Conservation (phyloP, 306 rosid species). For the Macrotyloma uniflorum region DNA sequence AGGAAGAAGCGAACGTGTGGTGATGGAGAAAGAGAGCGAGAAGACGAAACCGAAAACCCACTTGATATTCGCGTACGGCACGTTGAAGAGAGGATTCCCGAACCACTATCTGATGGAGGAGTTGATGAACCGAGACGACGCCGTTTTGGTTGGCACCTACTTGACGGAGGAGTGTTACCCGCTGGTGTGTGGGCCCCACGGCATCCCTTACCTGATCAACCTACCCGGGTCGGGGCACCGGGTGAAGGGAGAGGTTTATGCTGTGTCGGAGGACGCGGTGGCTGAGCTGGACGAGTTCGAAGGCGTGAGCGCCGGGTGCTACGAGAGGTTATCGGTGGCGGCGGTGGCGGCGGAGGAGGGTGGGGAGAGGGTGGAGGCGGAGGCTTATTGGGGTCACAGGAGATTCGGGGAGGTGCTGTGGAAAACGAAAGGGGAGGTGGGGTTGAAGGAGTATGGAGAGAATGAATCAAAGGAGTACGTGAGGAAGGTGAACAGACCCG, state of each 20-base stretch:
- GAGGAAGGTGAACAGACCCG: conserved; percentile 42
- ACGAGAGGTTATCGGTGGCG: conserved; percentile 59
- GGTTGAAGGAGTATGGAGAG: conserved; percentile 46
- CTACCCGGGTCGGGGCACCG: conserved; percentile 55
- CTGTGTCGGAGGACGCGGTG: conserved; percentile 53
- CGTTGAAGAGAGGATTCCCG: conserved; percentile 64
- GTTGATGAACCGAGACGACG: conserved; percentile 54
- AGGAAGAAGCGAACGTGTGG: not conserved
- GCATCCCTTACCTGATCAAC: conserved; percentile 70
- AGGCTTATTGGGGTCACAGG: conserved; percentile 67
- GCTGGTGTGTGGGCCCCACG: conserved; percentile 66
- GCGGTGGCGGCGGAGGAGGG: conserved; percentile 34
- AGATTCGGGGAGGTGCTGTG: conserved; percentile 60
- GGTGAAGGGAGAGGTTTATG: conserved; percentile 67
- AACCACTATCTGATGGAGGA: conserved; percentile 53
- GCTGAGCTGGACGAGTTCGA: conserved; percentile 59
- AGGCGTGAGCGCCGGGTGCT: conserved; percentile 49
- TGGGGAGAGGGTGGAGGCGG: conserved; percentile 44
- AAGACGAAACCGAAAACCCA: conserved; percentile 3
- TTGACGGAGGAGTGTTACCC: conserved; percentile 47
- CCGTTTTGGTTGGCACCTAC: conserved; percentile 41
- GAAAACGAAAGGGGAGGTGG: conserved; percentile 50
- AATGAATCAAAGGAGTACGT: conserved; percentile 43
- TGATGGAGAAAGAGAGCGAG: not conserved
- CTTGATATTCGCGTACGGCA: conserved; percentile 64